Base-by-base conservation (phyloP, 2,329 filamentous ascomycete species). In the Chalara sp. region DNA sequence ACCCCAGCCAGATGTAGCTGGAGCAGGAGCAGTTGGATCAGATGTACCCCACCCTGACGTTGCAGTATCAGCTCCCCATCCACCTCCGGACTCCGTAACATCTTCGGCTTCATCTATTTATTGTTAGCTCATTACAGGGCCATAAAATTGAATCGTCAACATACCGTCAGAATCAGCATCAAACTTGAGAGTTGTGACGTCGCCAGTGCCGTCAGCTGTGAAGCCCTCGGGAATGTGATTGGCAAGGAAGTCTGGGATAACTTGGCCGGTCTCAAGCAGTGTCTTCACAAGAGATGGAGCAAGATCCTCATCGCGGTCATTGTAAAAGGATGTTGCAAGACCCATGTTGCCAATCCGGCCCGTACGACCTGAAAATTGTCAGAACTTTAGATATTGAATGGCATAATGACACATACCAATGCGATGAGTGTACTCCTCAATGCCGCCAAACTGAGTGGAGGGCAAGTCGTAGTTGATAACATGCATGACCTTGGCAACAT, bases 381-480 rank as follows among this genome's bases (percentile, higher is more conserved):
- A 37, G 35, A 37, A 37, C 8, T 37, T n/a, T 10, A n/a, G 8
- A 37, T 37, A 37, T 2, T 37, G n/a, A 21, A 21, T 21, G 21
- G 3, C 21, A 21, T 2, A 21, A 21, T 21, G 21, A 6, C 29
- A 63, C 76, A 70, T 80, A 89, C 87, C 93, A 65, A 97, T 97
- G 10, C 93, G 89, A 65, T 99, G 93, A 30, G 87, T 83, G 61
- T 97, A 99, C 66, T 97, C 93, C 46, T 88, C 83, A 50, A 96
- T 95, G 2, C 91, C 92, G n/a, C 89, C 90, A 59, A 92, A 78
- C 1, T 81, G 73, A 42, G 75, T 70, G 5, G 76, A 82, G 0
- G 92, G 92, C 1, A 97, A 73, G 54, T 97, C 91, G 60, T 84
- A 97, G 70, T 99, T 97, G 76, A 99, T 85, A 53, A 99, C 87